Evolutionary conservation across 2,329 filamentous ascomycete genomes (phyloP).

Genomic region (Penicillium freii): DNA sequence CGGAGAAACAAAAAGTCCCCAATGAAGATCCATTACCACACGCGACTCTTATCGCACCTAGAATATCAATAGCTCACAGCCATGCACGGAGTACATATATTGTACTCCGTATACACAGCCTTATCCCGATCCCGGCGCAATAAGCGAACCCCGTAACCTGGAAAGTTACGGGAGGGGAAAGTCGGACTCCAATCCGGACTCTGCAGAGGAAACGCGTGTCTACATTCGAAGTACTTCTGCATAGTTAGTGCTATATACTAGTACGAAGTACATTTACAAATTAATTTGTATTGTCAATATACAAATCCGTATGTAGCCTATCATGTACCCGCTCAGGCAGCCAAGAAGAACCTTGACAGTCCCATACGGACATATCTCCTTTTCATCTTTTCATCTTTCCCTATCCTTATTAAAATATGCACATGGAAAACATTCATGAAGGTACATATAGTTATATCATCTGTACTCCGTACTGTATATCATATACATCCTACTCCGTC

Average conservation of each 20-base stretch:
- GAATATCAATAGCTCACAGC: not conserved
- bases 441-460: too few species aligned
- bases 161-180: slow-evolving; percentile 25
- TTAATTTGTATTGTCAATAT: not conserved
- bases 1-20: not conserved
- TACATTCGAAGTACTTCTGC: not conserved
- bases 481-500: not conserved
- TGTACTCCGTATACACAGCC: not conserved
- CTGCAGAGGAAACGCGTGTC: not conserved
- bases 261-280: not conserved
- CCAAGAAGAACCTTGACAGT: not conserved
- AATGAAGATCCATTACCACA: not conserved
- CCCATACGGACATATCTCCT: not conserved
- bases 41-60: not conserved
- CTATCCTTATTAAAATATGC: not conserved
- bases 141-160: slow-evolving; percentile 21
- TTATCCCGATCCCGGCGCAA: not conserved
- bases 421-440: not conserved
- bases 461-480: too few species aligned
- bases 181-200: slow-evolving; percentile 7
- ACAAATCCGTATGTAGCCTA: not conserved
- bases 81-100: not conserved
- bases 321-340: not conserved
- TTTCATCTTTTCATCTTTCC: not conserved
- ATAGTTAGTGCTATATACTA: not conserved